Percentiles rank a stretch among this genome's conserved stretches.
Evolutionary conservation across 148 eudicot genomes (phyloP).

Genomic region (Chenopodium suecicum): DNA sequence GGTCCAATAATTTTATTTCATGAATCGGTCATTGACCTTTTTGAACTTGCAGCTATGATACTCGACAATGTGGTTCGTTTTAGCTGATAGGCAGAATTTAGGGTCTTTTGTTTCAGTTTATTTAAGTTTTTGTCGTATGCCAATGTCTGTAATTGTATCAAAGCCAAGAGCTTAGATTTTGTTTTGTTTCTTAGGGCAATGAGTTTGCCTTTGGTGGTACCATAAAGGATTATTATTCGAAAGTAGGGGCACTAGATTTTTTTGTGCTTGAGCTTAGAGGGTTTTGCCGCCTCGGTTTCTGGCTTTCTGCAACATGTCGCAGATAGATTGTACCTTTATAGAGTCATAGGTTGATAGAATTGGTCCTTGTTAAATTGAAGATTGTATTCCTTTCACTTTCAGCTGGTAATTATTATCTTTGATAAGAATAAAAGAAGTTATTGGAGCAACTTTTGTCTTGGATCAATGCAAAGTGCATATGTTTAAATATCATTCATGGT

Average conservation of each 20-base stretch:
- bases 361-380: background rate
- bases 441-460: background rate
- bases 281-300: background rate
- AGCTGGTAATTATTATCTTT: background rate
- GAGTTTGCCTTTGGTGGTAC: slow-evolving; percentile 3
- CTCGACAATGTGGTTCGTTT: slow-evolving; percentile 1
- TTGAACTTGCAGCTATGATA: background rate
- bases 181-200: background rate
- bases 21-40: background rate
- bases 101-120: background rate
- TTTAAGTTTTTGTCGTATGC: background rate
- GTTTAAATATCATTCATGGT: background rate
- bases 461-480: no score
- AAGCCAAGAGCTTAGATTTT: slow-evolving; percentile 3
- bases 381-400: background rate
- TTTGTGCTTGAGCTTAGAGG: background rate
- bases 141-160: slow-evolving; percentile 8
- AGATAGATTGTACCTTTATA: background rate
- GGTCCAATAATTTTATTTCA: background rate
- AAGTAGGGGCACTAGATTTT: slow-evolving; percentile 4
- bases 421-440: background rate
- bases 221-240: background rate
- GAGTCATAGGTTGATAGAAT: background rate
- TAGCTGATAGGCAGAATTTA: slow-evolving; percentile 8
- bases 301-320: background rate